Evolutionary conservation across 306 rosid genomes (phyloP), one percentile per base, ranked within the genome.

Genomic region (Cotoneaster glaucophyllus): DNA sequence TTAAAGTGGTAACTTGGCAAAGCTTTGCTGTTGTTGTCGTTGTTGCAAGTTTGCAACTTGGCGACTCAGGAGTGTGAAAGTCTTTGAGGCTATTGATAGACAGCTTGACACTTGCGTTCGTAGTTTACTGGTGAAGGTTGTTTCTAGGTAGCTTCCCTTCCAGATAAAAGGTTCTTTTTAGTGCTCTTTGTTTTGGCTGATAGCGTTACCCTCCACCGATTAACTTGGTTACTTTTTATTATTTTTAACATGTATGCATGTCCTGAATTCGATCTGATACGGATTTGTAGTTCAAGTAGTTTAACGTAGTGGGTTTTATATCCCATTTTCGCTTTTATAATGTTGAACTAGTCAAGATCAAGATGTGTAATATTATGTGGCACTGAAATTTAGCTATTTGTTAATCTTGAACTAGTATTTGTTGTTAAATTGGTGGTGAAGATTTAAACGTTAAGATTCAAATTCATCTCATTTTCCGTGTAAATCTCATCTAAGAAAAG

Each of bases 101-200:
- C 69, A 74, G 6, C 29, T 43, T 21, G 44, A 26, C n/a, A 32
- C 15, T 62, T 2, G 26, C n/a, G 69, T 61, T 10, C 69, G 77
- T 28, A 53, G n/a, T 74, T 12, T 62, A 18, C n/a, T 28, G 69
- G 77, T 19, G 69, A 21, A 44, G 77, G 77, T 45, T 31, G 41
- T 37, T 65, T n/a, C 50, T 65, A 5, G 18, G 70, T 19, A 34
- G 28, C 37, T 65, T 65, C 70, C 70, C 6, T 4, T 4, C 24
- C 1, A 1, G 5, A 6, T 19, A 34, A 65, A 62, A 15, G 68
- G 4, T 4, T 4, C 50, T 11, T 19, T 34, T 24, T 11, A 65
- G 4, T 18, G 45, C 21, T 65, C 10, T 37, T 11, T 34, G 25
- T 65, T 32, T 65, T 34, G 25, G 45, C 14, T 65, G 17, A 10